Evolutionary conservation across 345 rosid genomes (phyloP).

Genomic region (Hirschfeldia incana): DNA sequence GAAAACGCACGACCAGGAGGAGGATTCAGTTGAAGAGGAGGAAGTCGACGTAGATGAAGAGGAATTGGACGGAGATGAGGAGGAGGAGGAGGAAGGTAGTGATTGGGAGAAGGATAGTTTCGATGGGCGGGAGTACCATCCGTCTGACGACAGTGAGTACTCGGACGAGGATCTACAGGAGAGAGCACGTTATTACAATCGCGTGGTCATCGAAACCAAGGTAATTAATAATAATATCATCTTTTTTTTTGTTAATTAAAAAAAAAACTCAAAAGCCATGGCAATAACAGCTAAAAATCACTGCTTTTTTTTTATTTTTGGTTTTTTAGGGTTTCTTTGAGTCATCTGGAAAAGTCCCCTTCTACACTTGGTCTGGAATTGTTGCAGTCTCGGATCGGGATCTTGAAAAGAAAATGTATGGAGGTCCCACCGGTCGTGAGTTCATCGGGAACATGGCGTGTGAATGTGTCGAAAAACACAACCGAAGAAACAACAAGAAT

Average conservation of each 20-base stretch:
- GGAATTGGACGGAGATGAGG: not conserved
- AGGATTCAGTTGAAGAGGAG: not conserved
- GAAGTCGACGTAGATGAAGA: not conserved
- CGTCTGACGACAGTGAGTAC: not conserved
- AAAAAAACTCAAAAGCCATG: too few relatives aligned
- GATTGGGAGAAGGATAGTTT: not conserved
- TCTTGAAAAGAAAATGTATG: not conserved
- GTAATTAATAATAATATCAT: not conserved
- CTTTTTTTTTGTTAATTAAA: too few relatives aligned
- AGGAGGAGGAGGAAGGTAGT: not conserved
- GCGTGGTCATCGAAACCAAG: slow-evolving; percentile 1
- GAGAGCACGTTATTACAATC: not conserved
- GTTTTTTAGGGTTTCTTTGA: slow-evolving; percentile 14
- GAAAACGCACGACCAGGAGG: not conserved
- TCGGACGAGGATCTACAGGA: not conserved
- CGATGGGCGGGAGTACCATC: not conserved
- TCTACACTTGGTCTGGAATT: not conserved
- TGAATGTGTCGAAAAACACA: not conserved
- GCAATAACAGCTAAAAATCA: not conserved
- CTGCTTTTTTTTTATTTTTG: not conserved
- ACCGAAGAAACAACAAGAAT: not conserved
- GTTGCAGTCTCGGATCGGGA: not conserved
- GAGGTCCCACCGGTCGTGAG: not conserved
- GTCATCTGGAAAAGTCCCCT: not conserved
- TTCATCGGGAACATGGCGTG: not conserved